Conservation (phyloP, 2,329 filamentous ascomycete genomes). For the Penicillium hordei region DNA sequence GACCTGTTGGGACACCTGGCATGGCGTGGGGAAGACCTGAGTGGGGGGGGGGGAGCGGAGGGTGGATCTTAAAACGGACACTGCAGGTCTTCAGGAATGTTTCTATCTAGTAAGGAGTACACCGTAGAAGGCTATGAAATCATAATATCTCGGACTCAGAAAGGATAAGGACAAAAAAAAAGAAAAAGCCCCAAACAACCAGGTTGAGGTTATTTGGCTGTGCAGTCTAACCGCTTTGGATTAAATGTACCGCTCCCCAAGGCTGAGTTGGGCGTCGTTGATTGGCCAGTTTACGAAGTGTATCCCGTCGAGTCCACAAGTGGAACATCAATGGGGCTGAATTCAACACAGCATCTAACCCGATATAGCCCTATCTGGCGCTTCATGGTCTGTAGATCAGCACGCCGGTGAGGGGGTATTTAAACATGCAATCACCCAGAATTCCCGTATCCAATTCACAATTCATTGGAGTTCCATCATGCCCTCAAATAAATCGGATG, state of each 20-base stretch:
- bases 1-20: constrained; percentile 54
- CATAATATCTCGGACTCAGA: not conserved
- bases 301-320: not conserved
- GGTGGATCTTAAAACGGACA: constrained; percentile 5
- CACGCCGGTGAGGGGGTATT: not conserved
- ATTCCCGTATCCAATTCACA: not conserved
- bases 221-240: constrained; percentile 17
- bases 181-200: not conserved
- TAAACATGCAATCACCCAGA: not conserved
- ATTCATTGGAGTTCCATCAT: constrained; percentile 3
- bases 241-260: constrained; percentile 13
- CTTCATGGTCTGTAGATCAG: not conserved
- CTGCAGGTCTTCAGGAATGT: not conserved
- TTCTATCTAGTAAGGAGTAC: not conserved
- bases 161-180: not conserved
- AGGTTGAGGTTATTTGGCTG: constrained; percentile 1
- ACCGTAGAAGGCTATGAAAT: not conserved
- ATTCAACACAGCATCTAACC: not conserved
- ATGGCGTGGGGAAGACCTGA: constrained; percentile 31
- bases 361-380: not conserved
- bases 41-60: constrained; percentile 1
- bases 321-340: not conserved
- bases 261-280: not conserved
- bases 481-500: constrained; percentile 8
- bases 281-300: constrained; percentile 6